phyloP scores from a whole-genome alignment of 73 alveolate species.

The Stentor coeruleus region DNA sequence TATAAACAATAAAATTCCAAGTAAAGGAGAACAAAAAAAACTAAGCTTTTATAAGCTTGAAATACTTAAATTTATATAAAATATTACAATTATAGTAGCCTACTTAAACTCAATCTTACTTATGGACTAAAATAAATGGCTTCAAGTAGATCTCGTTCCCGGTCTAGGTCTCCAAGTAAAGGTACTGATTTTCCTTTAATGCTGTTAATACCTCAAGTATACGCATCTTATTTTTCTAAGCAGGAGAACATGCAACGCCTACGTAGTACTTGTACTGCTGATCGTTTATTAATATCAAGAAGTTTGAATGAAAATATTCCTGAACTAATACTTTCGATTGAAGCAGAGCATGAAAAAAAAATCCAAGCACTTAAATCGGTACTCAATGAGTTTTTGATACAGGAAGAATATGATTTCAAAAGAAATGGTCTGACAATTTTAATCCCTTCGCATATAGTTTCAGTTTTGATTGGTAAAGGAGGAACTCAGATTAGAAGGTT shows the following conservation, averaged over 20 bases:
- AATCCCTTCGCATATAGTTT: slow-evolving; percentile 19
- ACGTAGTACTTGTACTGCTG: not conserved
- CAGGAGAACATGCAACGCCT: not conserved
- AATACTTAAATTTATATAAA: no score
- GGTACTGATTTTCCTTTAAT: not conserved
- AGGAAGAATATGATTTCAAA: not conserved
- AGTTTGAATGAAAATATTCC: not conserved
- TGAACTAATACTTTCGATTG: not conserved
- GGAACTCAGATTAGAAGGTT: not conserved
- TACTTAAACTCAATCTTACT: no score
- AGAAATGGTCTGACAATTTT: not conserved
- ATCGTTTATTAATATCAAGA: not conserved
- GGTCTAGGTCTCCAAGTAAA: not conserved
- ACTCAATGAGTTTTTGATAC: not conserved
- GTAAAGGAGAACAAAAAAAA: no score
- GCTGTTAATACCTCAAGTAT: not conserved
- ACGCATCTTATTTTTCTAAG: not conserved
- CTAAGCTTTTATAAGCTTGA: no score
- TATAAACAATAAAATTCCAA: no score
- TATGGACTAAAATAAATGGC: not conserved
- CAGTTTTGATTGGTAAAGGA: slow-evolving; percentile 18
- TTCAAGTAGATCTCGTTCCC: not conserved
- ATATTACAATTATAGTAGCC: no score
- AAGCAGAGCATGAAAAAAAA: not conserved
- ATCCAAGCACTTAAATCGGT: not conserved